phyloP scores from a whole-genome alignment of 2,329 filamentous ascomycete genomes.

The Pochonia chlamydosporia region DNA sequence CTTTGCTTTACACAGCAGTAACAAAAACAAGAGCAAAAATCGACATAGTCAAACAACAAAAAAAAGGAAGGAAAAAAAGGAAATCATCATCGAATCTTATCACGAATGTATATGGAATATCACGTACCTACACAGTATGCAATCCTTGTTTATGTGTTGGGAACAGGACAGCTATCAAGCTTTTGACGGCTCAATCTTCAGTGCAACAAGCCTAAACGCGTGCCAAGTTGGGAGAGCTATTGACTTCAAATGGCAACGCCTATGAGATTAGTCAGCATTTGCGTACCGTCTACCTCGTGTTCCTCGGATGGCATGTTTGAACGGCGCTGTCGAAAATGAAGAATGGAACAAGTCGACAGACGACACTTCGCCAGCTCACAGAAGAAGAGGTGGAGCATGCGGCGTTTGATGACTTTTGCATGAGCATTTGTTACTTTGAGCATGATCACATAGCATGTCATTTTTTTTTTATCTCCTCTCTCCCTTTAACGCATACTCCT shows the following conservation, averaged over 20 bases:
- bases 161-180: slow-evolving; percentile 6
- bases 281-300: background rate
- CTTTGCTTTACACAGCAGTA: background rate
- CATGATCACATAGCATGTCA: slow-evolving; percentile 17
- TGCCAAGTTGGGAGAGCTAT: background rate
- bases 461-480: slow-evolving; percentile 4
- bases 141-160: slow-evolving; percentile 1
- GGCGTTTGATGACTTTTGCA: slow-evolving; percentile 19
- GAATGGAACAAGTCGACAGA: background rate
- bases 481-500: background rate
- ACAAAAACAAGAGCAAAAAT: background rate
- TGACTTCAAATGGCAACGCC: background rate
- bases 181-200: slow-evolving; percentile 5
- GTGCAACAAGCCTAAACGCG: background rate
- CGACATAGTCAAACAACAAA: background rate
- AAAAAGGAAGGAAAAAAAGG: background rate
- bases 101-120: slow-evolving; percentile 31
- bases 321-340: background rate
- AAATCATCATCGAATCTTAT: slow-evolving; percentile 13
- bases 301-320: background rate
- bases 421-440: slow-evolving; percentile 28
- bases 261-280: background rate
- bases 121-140: slow-evolving; percentile 28
- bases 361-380: background rate
- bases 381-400: background rate